Evolutionary conservation across 306 rosid species (phyloP), one percentile per base, ranked within the genome.

Genomic region (Dryas octopetala): DNA sequence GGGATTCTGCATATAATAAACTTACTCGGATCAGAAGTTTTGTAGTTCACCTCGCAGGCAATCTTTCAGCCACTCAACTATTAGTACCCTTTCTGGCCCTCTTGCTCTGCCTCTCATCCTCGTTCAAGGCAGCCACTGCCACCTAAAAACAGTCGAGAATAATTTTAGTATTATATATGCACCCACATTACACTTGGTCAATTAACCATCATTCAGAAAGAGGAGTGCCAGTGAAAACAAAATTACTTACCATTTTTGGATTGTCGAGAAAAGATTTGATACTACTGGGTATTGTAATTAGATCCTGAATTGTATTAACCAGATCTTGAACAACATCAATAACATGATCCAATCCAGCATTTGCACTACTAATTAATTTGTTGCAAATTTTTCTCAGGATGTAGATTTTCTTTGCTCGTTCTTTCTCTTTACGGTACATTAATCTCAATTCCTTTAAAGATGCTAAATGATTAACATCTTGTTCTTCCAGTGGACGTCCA

Each of bases 21-120:
- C 67, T 71, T 50, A 23, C 53, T 7, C 32, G 50, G 50, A 53
- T 40, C n/a, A 38, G 8, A 11, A 4, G 49, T 40, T 15, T 7
- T 26, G 23, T 23, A 4, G 19, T 71, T 58, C 76, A 26, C 61
- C 61, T 38, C 4, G 61, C 54, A 3, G 11, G 28, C 6, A 55
- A 15, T 63, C 68, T 41, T 5, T 14, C 5, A 63, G 26, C 68
- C 40, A 63, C 49, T 45, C 57, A 9, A 45, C 55, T 46, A 46
- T 59, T 28, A 43, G 67, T 46, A 47, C 68, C 63, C 38, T 48
- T 73, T 59, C 26, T 73, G 3, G 68, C 68, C 58, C 67, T 73
- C 76, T 73, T 73, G 76, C 59, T 73, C 68, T 73, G 76, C 68
- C 68, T 46, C 67, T 73, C 76, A 16, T 73, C 66, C 68, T 73